These are phyloP conservation scores for Salix purpurea DNA, from an alignment of 345 rosid species.

Conservation along the genomic window DNA sequence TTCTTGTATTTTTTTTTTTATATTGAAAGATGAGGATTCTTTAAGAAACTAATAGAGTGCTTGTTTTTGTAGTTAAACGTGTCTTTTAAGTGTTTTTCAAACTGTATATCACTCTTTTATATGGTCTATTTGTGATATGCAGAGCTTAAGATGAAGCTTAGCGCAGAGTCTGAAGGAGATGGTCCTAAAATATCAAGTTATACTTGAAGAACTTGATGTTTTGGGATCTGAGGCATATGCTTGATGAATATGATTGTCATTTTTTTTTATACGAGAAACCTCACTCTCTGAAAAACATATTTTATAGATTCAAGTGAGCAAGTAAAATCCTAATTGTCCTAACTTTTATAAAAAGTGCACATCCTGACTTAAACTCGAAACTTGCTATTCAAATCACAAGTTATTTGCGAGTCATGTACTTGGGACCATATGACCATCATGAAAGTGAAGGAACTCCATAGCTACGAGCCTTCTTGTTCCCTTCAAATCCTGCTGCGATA, in stretches of 20 bases:
- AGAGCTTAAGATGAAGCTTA: slow-evolving; percentile 74
- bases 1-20: too few species aligned
- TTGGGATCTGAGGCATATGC: slow-evolving; percentile 77
- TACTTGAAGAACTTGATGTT: slow-evolving; percentile 72
- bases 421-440: slow-evolving; percentile 29
- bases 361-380: accelerated
- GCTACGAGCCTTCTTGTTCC: slow-evolving; percentile 67
- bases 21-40: too few species aligned
- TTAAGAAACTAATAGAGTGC: too few species aligned
- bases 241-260: slow-evolving; percentile 63
- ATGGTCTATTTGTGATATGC: slow-evolving; percentile 3
- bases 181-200: slow-evolving; percentile 65
- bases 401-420: too few species aligned
- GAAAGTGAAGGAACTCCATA: slow-evolving; percentile 45
- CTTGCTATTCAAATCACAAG: too few species aligned
- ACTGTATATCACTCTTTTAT: too few species aligned
- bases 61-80: too few species aligned
- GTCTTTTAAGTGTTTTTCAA: too few species aligned
- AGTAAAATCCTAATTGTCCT: accelerated
- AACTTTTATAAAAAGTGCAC: accelerated
- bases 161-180: slow-evolving; percentile 44
- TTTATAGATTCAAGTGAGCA: accelerated
- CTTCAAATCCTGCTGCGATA: slow-evolving; percentile 32
- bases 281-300: too few species aligned
- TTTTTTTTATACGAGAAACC: too few species aligned